Percentiles rank a stretch among this genome's conserved stretches.
Evolutionary conservation across 352 stramenopile genomes (phyloP).

Genomic region (Phytophthora nicotianae): DNA sequence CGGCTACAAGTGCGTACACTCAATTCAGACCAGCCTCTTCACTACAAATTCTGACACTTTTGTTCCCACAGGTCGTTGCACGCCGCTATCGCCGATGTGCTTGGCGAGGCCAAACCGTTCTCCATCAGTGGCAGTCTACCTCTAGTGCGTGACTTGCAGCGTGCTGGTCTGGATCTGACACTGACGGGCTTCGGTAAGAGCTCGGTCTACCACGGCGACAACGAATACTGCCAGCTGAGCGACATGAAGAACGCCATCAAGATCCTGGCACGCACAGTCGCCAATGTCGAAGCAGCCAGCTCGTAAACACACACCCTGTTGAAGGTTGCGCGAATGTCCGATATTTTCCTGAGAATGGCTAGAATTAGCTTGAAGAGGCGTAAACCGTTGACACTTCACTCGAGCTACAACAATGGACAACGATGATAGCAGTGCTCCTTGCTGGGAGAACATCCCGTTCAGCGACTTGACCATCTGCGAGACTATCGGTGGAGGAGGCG

Average conservation of each 20-base stretch:
- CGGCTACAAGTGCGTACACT: conserved; percentile 71
- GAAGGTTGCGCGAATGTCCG: conserved; percentile 1
- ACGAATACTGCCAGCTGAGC: conserved; percentile 90
- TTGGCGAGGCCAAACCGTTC: conserved; percentile 88
- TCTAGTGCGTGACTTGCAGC: conserved; percentile 80
- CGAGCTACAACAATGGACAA: conserved; percentile 21
- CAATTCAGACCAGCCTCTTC: not conserved
- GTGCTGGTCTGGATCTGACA: conserved; percentile 73
- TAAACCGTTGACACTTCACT: not conserved
- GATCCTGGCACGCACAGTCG: conserved; percentile 86
- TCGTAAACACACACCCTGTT: too few relatives aligned
- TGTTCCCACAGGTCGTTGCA: conserved; percentile 57
- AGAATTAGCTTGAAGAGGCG: conserved; percentile 7
- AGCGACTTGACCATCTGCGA: conserved; percentile 82
- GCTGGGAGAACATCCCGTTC: conserved; percentile 84
- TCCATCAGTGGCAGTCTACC: conserved; percentile 90
- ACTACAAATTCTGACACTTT: not conserved
- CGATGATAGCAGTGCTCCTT: conserved; percentile 18
- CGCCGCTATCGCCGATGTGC: conserved; percentile 76
- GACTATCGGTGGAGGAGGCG: conserved; percentile 87
- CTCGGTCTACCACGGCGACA: conserved; percentile 92
- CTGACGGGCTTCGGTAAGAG: conserved; percentile 83
- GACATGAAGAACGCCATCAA: conserved; percentile 89
- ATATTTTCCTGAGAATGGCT: not conserved
- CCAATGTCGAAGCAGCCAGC: conserved; percentile 84